A percentile compares a stretch with the other conserved stretches of the same genome.
phyloP scores from a whole-genome alignment of 2,329 filamentous ascomycete species.

The Neofusicoccum parvum region DNA sequence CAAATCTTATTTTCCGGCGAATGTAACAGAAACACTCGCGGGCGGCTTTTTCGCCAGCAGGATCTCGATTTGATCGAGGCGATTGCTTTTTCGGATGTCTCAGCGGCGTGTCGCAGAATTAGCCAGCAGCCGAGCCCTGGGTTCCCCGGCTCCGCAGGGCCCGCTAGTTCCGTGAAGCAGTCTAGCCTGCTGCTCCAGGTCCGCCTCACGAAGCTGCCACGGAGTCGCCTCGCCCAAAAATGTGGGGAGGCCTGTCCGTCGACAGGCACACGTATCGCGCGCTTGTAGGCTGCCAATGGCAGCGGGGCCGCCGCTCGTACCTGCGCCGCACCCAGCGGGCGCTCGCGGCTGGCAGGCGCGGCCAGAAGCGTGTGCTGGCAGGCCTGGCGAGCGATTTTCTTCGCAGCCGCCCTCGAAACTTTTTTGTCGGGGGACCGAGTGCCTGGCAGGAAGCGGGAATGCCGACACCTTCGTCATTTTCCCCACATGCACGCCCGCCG shows the following conservation, averaged over 20 bases:
- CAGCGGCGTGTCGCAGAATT: conserved; percentile 12
- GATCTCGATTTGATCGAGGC: conserved; percentile 14
- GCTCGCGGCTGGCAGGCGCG: background rate
- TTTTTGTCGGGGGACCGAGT: conserved; percentile 15
- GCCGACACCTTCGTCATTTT: background rate
- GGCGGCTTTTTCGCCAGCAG: background rate
- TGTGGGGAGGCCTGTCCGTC: background rate
- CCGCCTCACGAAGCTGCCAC: conserved; percentile 11
- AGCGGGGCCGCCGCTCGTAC: conserved; percentile 4
- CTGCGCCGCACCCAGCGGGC: background rate
- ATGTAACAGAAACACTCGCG: background rate
- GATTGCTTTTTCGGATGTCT: conserved; percentile 16
- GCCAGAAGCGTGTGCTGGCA: background rate
- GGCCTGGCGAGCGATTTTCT: background rate
- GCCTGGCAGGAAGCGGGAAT: conserved; percentile 6
- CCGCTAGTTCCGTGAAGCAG: background rate
- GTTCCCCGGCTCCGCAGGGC: conserved; percentile 13
- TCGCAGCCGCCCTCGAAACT: background rate
- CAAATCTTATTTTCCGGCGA: conserved; percentile 2
- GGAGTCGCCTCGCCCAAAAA: conserved; percentile 1
- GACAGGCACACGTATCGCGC: conserved; percentile 15
- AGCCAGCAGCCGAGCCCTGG: conserved; percentile 12
- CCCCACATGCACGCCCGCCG: background rate
- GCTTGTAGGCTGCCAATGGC: conserved; percentile 9
- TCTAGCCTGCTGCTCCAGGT: conserved; percentile 7